These are phyloP conservation scores for Eragrostis nindensis DNA, from an alignment of 176 grass and related monocot genomes.

Conservation along the genomic window DNA sequence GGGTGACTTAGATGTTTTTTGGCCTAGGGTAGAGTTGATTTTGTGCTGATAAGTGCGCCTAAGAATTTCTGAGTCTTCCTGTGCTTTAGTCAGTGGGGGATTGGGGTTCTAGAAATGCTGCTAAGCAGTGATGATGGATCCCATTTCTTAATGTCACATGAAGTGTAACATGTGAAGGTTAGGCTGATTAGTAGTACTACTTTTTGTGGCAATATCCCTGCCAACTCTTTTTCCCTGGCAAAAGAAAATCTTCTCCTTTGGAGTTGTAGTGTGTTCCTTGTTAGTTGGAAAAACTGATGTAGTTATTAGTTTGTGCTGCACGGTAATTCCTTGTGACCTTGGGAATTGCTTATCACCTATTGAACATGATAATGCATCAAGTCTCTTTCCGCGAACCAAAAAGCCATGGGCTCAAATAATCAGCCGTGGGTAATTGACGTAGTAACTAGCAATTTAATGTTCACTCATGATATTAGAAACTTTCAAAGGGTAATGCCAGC, in stretches of 20 bases:
- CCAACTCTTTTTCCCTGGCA: not conserved
- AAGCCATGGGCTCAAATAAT: not conserved
- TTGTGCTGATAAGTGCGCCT: not conserved
- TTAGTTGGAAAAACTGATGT: not conserved
- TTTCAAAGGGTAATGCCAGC: conserved; percentile 13
- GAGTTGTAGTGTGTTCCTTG: not conserved
- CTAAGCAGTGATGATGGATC: not conserved
- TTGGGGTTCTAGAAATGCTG: conserved; percentile 1
- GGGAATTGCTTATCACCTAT: not conserved
- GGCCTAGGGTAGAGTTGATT: not conserved
- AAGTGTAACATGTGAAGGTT: not conserved
- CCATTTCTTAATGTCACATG: not conserved
- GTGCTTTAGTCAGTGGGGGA: not conserved
- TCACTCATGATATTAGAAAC: conserved; percentile 16
- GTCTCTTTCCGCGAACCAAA: not conserved
- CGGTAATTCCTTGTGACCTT: not conserved
- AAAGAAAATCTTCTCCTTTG: not conserved
- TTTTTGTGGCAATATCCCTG: not conserved
- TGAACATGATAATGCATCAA: not conserved
- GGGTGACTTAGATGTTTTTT: not conserved
- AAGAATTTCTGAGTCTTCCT: not conserved
- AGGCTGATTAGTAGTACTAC: not conserved
- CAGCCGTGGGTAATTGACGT: not conserved
- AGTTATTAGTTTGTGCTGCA: not conserved
- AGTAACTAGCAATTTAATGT: conserved; percentile 2